Base-by-base conservation (phyloP, 2,329 filamentous ascomycete genomes). In the Colletotrichum chlorophyti region DNA sequence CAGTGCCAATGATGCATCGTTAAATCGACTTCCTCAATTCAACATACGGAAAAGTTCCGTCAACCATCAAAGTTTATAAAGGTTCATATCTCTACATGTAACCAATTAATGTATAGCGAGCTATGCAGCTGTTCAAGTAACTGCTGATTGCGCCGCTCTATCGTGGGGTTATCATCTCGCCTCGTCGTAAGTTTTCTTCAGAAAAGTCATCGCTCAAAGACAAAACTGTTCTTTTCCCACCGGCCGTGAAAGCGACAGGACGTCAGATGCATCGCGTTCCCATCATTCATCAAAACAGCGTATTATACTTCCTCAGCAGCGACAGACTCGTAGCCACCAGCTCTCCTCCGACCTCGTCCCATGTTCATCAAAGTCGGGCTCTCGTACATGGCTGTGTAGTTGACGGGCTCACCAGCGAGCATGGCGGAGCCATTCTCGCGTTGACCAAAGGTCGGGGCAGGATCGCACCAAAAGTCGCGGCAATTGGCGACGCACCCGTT, bases 401-500 rank as follows among this genome's bases (percentile, higher is more conserved):
- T 92, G 42, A 99, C 85, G 34, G 83, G 78, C 67, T 90, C 83
- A 2, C 95, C 94, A 12, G 87, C 91, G 7, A 99, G 76, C 71
- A 93, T 77, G 0, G 90, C 93, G 38, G 82, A 81, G 11, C 93
- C 93, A 47, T 85, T 89, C 67, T 91, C 86, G 57, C 89, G 83
- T 66, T 82, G 85, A 10, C 89, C 87, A 70, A 97, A 94, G 15
- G 96, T 73, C 0, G 94, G 90, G 2, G 91, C 88, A 2, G 91
- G 87, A 70, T 98, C 95, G 68, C 91, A 94, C 92, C 93, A 98
- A 72, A 99, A 99, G 74, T 99, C 96, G 64, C 86, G 89, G 75
- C 95, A 99, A 70, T 99, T 99, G 58, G 88, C 84, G n/a, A 96
- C 66, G 34, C 92, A 81, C 7, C 95, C 95, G 27, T 87, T 83